A percentile compares a stretch with the other conserved stretches of the same genome.
These are phyloP conservation scores for Fragaria iinumae DNA, from an alignment of 306 rosid species.

Conservation along the genomic window DNA sequence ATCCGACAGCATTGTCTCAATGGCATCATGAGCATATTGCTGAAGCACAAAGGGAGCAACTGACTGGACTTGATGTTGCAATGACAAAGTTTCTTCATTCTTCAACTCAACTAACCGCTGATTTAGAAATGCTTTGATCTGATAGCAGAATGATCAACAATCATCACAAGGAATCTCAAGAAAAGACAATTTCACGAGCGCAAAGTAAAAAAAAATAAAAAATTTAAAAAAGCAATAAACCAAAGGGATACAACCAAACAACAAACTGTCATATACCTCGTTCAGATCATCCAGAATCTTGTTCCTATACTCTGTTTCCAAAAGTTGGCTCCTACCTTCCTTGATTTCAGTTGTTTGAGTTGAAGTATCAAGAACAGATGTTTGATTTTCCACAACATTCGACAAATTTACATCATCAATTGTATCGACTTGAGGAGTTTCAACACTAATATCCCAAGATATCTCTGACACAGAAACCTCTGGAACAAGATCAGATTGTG, in stretches of 20 bases:
- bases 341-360: slow-evolving; percentile 46
- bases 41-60: slow-evolving; percentile 83
- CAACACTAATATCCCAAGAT: slow-evolving; percentile 89
- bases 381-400: slow-evolving; percentile 41
- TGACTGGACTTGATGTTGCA: slow-evolving; percentile 94
- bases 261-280: slow-evolving; percentile 52
- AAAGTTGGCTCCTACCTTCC: slow-evolving; percentile 73
- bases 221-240: neutral
- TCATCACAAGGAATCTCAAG: slow-evolving; percentile 7
- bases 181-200: neutral
- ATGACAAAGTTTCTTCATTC: slow-evolving; percentile 73
- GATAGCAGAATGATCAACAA: slow-evolving; percentile 29
- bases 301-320: slow-evolving; percentile 85
- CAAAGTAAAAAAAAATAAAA: neutral
- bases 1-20: slow-evolving; percentile 64
- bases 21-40: slow-evolving; percentile 74
- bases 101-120: slow-evolving; percentile 73
- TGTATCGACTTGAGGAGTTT: slow-evolving; percentile 67
- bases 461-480: slow-evolving; percentile 47
- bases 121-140: slow-evolving; percentile 78
- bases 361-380: slow-evolving; percentile 38
- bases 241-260: neutral
- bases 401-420: slow-evolving; percentile 57
- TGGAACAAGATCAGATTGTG: slow-evolving; percentile 39
- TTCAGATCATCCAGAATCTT: slow-evolving; percentile 86